phyloP scores from a whole-genome alignment of 306 rosid species.

The Mucuna pruriens region DNA sequence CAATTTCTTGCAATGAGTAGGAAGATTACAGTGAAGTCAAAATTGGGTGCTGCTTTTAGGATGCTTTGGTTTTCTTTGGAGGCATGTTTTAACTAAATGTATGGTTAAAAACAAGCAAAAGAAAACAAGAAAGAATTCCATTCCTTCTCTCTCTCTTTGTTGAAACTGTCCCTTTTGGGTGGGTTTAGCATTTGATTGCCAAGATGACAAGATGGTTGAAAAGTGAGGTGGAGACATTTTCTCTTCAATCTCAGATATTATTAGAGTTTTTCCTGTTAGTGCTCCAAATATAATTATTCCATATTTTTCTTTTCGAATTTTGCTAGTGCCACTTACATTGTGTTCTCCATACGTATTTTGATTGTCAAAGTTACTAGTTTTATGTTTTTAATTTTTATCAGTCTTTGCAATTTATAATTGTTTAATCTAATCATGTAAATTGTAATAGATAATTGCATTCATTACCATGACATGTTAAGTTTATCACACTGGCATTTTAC shows the following conservation, averaged over 20 bases:
- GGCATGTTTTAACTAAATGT: conserved; percentile 27
- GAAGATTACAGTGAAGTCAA: conserved; percentile 42
- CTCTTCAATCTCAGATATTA: conserved; percentile 14
- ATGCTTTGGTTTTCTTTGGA: conserved; percentile 53
- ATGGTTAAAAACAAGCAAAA: conserved; percentile 24
- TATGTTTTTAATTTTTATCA: background rate
- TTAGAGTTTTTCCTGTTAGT: conserved; percentile 2
- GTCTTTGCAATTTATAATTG: background rate
- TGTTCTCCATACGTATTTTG: too few species aligned
- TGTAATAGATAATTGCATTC: background rate
- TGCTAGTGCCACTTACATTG: too few species aligned
- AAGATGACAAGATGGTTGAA: conserved; percentile 41
- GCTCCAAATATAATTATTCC: conserved; percentile 27
- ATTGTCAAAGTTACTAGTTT: too few species aligned
- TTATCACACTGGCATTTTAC: background rate
- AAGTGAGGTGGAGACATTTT: conserved; percentile 22
- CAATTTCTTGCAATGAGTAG: conserved; percentile 33
- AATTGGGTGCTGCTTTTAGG: conserved; percentile 47
- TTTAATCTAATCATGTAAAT: background rate
- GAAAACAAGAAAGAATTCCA: conserved; percentile 29
- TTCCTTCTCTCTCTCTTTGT: conserved; percentile 5
- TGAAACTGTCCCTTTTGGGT: conserved; percentile 31
- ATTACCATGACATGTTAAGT: background rate
- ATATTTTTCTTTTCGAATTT: conserved; percentile 18
- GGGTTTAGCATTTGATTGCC: conserved; percentile 18